Conservation (phyloP, 306 rosid genomes). For the Castanea mollissima region DNA sequence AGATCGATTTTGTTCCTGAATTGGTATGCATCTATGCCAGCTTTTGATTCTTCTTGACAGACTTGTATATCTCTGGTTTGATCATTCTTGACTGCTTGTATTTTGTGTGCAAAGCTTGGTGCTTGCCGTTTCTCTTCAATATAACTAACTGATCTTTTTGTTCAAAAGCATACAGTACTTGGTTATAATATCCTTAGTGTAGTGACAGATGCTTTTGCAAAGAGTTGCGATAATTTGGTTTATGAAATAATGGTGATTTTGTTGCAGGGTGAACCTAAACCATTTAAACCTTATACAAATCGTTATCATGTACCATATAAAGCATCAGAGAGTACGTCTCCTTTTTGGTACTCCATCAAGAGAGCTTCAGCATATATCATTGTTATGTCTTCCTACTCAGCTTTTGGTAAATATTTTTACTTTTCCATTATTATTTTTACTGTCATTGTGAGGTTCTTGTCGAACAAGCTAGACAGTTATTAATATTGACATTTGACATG, state of each 20-base stretch:
- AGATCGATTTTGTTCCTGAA: conserved; percentile 43
- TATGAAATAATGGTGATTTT: neutral
- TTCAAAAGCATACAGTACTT: neutral
- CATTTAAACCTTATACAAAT: conserved; percentile 60
- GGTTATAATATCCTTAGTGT: neutral
- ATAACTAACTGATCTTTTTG: too few species aligned
- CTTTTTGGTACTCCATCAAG: conserved; percentile 85
- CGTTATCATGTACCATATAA: conserved; percentile 62
- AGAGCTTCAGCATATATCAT: conserved; percentile 88
- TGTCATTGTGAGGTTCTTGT: neutral
- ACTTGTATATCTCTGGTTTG: neutral
- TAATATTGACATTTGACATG: neutral
- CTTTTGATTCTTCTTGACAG: neutral
- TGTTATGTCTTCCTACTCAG: conserved; percentile 77
- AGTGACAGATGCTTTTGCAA: neutral
- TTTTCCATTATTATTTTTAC: neutral
- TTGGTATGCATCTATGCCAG: conserved; percentile 28
- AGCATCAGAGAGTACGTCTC: conserved; percentile 64
- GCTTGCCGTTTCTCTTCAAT: neutral
- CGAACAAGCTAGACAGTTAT: neutral
- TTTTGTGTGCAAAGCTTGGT: neutral
- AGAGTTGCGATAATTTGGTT: neutral
- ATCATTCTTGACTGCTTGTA: neutral
- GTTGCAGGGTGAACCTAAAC: conserved; percentile 62
- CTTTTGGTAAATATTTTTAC: conserved; percentile 49